Evolutionary conservation across 2,329 filamentous ascomycete species (phyloP), one percentile per base, ranked within the genome.

Genomic region (Tolypocladium cylindrosporum): DNA sequence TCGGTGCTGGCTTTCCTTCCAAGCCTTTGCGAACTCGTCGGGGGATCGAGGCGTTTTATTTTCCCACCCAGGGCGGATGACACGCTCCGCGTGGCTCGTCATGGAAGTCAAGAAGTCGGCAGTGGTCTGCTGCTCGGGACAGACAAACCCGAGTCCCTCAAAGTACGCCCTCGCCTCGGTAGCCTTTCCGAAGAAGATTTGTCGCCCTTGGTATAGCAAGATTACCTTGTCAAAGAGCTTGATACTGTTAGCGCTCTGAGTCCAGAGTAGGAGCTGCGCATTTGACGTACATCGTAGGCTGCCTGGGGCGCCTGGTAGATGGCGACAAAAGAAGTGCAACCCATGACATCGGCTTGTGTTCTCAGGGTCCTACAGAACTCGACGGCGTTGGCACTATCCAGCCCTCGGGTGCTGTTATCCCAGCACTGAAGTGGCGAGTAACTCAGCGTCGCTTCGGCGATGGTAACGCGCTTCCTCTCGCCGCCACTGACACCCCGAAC

Each of bases 401-500:
- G 54, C 0, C 65, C 65, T 1, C 65, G 59, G 2, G 65, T 67
- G 56, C 62, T 64, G 56, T 67, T 67, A 31, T 67, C 65, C 65
- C 65, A 67, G 42, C 64, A 66, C 42, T 61, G 61, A 14, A 61
- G 45, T 5, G 54, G 56, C 10, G 55, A 36, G 13, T n/a, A 10
- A 10, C 34, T 45, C 3, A 60, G 19, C 6, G 39, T 36, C 0
- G 87, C 89, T 68, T 91, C 88, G 1, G 87, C 87, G 61, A 91
- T 90, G 10, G 84, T 88, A 8, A 90, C 87, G 60, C 88, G 83
- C 72, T 89, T 90, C 57, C 86, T 78, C 71, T 91, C 89, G 57
- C 86, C 88, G 61, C 88, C 90, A 55, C 84, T 89, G 0, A 94
- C 80, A 69, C 90, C 90, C 54, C 89, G 85, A 21, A 93, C 79